Percentiles rank a stretch among this genome's conserved stretches.
Conservation (phyloP, 139 green algal genomes). For the Picochlorum costavermella region DNA sequence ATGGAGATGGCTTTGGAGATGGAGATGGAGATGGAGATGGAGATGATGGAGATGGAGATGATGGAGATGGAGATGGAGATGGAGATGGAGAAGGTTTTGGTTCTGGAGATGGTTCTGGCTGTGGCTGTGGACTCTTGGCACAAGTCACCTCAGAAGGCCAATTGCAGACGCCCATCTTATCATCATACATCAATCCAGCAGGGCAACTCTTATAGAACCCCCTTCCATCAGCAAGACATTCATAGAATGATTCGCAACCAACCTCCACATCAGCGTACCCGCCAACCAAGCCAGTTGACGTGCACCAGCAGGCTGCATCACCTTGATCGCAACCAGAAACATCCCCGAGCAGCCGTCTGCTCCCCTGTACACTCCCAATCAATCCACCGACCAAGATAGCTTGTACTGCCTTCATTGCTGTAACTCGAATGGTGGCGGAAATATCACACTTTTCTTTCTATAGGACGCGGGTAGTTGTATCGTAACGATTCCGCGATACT, state of each 20-base stretch:
- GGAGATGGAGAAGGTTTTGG: background rate
- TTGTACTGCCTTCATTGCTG: no score
- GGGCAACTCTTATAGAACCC: constrained; percentile 16
- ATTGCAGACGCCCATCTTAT: constrained; percentile 5
- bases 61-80: background rate
- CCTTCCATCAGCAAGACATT: constrained; percentile 9
- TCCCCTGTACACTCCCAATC: no score
- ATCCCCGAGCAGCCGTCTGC: no score
- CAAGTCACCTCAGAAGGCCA: constrained; percentile 8
- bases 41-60: background rate
- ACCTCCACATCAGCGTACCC: constrained; percentile 10
- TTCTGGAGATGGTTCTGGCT: background rate
- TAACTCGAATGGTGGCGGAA: no score
- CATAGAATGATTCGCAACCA: constrained; percentile 10
- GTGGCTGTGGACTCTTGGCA: background rate
- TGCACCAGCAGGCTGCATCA: constrained; percentile 18
- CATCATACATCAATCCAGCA: constrained; percentile 13
- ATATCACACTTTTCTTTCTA: no score
- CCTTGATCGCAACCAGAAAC: background rate
- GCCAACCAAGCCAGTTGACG: background rate
- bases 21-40: background rate
- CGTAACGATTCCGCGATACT: no score
- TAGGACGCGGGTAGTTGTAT: no score
- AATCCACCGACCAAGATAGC: no score
- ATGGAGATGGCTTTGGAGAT: background rate